Base-by-base conservation (phyloP, 495 filamentous ascomycete species). In the Podospora tetraspora region DNA sequence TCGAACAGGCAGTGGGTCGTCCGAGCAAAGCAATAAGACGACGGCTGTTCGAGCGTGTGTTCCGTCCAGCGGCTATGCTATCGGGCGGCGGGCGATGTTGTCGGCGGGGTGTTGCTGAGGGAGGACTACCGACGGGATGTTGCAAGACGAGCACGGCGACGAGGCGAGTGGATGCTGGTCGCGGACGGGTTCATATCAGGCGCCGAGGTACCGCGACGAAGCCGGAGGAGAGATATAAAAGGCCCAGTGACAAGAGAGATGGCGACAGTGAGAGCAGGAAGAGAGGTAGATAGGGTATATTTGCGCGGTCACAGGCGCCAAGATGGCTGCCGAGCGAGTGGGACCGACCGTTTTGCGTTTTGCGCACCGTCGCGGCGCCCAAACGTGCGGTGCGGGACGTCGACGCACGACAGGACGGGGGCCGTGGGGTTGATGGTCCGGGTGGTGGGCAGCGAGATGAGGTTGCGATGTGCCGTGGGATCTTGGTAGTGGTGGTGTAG, bases 281-380 rank as follows among this genome's bases (percentile, higher is more conserved):
- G 58, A 25, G 29, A 61, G 65, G 65, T 56, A 66, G 65, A 66
- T 66, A 66, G 65, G 65, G 65, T 66, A 66, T 60, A 66, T 66
- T 61, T 60, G 65, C 57, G 34, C 65, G 19, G 57, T 66, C 57
- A 37, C 64, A 59, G 52, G 37, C 57, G 64, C 64, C 64, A 66
- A 66, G 64, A n/a, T 56, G 63, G 16, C 65, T 61, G 65, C 65
- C 65, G 58, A 61, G 37, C 43, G 29, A 66, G 60, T 61, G 60
- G 65, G 57, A 25, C 63, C 27, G 64, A 27, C 27, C 27, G 27
- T 13, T 9, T 10, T 57, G 58, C 65, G 65, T 66, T 66, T 66
- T 57, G 19, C 24, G 57, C 58, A 66, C 65, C 65, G 65, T 66
- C 57, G 43, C 43, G 57, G 32, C 62, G 23, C 37, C 62, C 65